phyloP scores from a whole-genome alignment of 2,329 filamentous ascomycete species.

The Sporothrix humicola region DNA sequence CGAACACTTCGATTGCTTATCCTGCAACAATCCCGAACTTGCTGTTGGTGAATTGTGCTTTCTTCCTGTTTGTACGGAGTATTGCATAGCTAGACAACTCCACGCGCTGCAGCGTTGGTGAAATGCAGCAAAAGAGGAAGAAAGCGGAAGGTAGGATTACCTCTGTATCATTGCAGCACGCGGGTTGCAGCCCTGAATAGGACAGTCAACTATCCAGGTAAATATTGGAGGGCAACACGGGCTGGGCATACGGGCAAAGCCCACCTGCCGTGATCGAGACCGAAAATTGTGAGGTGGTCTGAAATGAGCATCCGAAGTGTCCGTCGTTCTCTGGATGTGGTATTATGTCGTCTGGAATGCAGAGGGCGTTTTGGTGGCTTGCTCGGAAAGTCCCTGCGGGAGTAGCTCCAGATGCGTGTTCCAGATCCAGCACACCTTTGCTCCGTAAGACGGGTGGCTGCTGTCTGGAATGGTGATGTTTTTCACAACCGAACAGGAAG shows the following conservation, averaged over 20 bases:
- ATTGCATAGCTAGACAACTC: no score
- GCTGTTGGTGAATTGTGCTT: not conserved
- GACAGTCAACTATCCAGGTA: not conserved
- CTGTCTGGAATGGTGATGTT: slow-evolving; percentile 1
- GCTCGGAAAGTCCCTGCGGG: not conserved
- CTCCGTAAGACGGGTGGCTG: not conserved
- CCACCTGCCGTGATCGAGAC: not conserved
- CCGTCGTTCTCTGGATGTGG: not conserved
- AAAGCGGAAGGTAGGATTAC: not conserved
- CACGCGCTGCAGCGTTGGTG: not conserved
- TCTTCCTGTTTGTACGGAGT: not conserved
- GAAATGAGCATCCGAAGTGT: not conserved
- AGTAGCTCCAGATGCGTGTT: slow-evolving; percentile 6
- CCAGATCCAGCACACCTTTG: not conserved
- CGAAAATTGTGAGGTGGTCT: not conserved
- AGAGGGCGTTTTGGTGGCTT: not conserved
- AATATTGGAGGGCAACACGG: not conserved
- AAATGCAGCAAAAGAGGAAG: not conserved
- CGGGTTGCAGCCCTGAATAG: not conserved
- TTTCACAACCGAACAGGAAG: not conserved
- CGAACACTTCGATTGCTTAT: not conserved
- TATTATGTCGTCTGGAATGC: not conserved
- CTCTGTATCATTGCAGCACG: slow-evolving; percentile 1
- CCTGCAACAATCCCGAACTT: not conserved
- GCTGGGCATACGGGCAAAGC: no score